Percentiles rank a stretch among this genome's conserved stretches.
Evolutionary conservation across 2,329 filamentous ascomycete species (phyloP).

Genomic region (Dactylellina cionopaga): DNA sequence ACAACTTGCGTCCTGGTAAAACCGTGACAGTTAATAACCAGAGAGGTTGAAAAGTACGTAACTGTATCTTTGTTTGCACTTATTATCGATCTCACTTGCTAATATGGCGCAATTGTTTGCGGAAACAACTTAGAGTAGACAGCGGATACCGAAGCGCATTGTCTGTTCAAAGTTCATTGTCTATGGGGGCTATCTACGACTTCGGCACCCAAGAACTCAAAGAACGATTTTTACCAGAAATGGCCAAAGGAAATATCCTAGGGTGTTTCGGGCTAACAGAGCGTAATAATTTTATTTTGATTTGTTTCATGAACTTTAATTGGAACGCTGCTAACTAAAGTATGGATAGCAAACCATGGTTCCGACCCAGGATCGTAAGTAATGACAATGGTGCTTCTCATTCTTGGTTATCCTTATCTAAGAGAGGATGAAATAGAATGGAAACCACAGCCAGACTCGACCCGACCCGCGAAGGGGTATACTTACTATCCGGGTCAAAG

Average conservation of each 20-base stretch:
- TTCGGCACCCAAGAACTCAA: slow-evolving; percentile 89
- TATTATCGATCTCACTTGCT: background rate
- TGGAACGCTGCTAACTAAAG: background rate
- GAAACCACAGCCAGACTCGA: slow-evolving; percentile 86
- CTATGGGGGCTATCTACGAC: slow-evolving; percentile 90
- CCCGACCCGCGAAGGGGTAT: slow-evolving; percentile 83
- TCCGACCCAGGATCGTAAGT: slow-evolving; percentile 79
- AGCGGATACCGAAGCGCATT: slow-evolving; percentile 92
- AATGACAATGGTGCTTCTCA: background rate
- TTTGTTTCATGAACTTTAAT: too few relatives aligned
- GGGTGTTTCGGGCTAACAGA: slow-evolving; percentile 92
- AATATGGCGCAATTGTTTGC: too few relatives aligned
- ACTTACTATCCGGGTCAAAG: slow-evolving; percentile 81
- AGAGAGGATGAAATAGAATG: slow-evolving; percentile 65
- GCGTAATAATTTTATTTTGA: slow-evolving; percentile 60
- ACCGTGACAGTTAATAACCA: slow-evolving; percentile 73
- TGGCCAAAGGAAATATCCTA: slow-evolving; percentile 83
- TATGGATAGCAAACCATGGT: slow-evolving; percentile 75
- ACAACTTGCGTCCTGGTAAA: background rate
- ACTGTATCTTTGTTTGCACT: background rate
- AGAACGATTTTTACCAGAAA: slow-evolving; percentile 79
- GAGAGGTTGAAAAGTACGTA: slow-evolving; percentile 74
- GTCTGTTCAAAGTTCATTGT: slow-evolving; percentile 92
- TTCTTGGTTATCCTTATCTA: background rate
- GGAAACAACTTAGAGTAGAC: slow-evolving; percentile 71